Base-by-base conservation (phyloP, 2,329 filamentous ascomycete genomes). In the Sporothrix brasiliensis region DNA sequence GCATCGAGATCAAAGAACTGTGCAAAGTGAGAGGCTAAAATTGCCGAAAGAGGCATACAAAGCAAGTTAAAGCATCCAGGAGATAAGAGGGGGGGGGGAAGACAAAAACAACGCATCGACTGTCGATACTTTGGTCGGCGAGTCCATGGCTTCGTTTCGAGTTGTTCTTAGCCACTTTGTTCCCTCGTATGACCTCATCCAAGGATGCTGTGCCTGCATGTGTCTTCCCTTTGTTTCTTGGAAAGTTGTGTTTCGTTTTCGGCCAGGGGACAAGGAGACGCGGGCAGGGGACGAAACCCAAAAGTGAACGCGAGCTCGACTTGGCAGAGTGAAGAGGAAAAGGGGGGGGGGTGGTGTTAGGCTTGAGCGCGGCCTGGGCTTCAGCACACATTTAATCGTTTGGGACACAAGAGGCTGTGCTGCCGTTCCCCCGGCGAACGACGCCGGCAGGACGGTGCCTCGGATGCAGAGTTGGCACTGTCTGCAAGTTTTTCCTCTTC, bases 381-480 rank as follows among this genome's bases (percentile, higher is more conserved):
- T 21, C 34, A 60, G 56, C 34, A 2, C 7, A 2, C 60, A 11
- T 63, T 52, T 53, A 7, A 34, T 44, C 44, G 65, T 67, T 67
- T 67, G 66, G 56, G 30, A 39, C 52, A 39, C 50, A 49, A 68
- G 66, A 60, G 67, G 67, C 53, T 60, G 66, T 68, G 67, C 39
- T 47, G 39, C 27, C 1, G 34, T 14, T 21, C 41, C 58, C 56
- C 50, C 50, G 50, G 14, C 52, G 16, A 19, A 34, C 11, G 41
- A 13, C n/a, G 30, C 34, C 9, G 39, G 14, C 56, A 61, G n/a
- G 56, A 61, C 34, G 56, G 56, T 61, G 56, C 34, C 39, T 61
- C 56, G 34, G 34, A 3, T 61, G n/a, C 14, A 10, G 14, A 61
- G 56, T 61, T 61, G 34, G 34, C 56, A 61, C 56, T 61, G 56